Conservation (phyloP, 345 rosid genomes). For the Sisymbrium irio region DNA sequence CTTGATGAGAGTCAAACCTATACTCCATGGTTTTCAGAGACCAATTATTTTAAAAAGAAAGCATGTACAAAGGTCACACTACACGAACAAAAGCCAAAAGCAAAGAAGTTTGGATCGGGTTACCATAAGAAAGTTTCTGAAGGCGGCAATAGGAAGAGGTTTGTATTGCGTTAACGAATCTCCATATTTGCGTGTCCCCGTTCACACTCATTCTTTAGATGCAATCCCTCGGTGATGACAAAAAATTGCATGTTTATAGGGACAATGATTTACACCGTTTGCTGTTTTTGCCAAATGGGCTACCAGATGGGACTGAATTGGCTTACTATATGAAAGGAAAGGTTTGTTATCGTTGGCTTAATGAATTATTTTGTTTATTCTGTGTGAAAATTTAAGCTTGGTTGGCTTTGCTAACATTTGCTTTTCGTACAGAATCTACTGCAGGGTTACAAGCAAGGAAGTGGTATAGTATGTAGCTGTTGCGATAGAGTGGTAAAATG, state of each 20-base stretch:
- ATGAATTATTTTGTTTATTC: background rate
- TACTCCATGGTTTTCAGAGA: constrained; percentile 34
- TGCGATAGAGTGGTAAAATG: constrained; percentile 58
- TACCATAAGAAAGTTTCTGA: constrained; percentile 55
- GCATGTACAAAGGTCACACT: constrained; percentile 21
- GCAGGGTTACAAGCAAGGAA: constrained; percentile 74
- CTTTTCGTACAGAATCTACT: constrained; percentile 49
- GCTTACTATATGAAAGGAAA: constrained; percentile 68
- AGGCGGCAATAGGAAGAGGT: constrained; percentile 66
- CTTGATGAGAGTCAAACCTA: constrained; percentile 38
- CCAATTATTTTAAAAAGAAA: constrained; percentile 34
- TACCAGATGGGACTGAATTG: constrained; percentile 82
- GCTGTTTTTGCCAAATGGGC: constrained; percentile 83
- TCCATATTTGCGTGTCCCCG: background rate
- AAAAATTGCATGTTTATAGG: constrained; percentile 40
- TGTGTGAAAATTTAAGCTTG: background rate
- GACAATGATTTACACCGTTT: constrained; percentile 81
- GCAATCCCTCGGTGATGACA: constrained; percentile 3
- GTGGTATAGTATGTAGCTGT: constrained; percentile 78
- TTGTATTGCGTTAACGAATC: constrained; percentile 5
- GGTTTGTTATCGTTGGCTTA: constrained; percentile 38
- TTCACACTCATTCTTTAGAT: constrained; percentile 8
- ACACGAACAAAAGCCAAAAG: constrained; percentile 39
- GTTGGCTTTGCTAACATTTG: constrained; percentile 12
- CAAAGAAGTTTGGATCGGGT: constrained; percentile 49